A percentile compares a stretch with the other conserved stretches of the same genome.
phyloP scores from a whole-genome alignment of 2,329 filamentous ascomycete species.

The Boeremia lycopersici region DNA sequence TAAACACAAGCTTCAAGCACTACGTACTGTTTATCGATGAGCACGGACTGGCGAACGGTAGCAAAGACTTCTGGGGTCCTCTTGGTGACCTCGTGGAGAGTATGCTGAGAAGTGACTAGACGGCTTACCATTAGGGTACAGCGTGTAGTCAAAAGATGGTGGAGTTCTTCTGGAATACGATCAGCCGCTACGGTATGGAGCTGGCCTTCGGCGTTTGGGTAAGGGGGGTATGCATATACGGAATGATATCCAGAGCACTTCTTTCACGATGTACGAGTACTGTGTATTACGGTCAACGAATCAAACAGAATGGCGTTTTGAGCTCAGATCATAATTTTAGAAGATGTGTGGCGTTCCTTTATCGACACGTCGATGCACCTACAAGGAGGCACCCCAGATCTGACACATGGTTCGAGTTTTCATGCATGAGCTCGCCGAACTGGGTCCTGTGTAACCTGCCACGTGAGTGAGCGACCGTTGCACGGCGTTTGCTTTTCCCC shows the following conservation, averaged over 20 bases:
- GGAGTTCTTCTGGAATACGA: neutral
- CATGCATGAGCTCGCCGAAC: conserved; percentile 12
- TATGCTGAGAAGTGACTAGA: conserved; percentile 89
- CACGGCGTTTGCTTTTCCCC: conserved; percentile 7
- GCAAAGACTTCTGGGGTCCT: conserved; percentile 95
- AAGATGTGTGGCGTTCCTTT: neutral
- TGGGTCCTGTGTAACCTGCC: conserved; percentile 10
- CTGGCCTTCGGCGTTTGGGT: conserved; percentile 11
- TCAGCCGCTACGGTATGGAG: conserved; percentile 1
- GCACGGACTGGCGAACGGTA: conserved; percentile 84
- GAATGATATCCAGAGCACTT: conserved; percentile 10
- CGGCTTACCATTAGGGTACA: neutral
- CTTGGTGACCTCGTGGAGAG: conserved; percentile 95
- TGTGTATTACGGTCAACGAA: conserved; percentile 4
- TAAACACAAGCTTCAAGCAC: conserved; percentile 99
- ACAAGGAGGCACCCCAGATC: neutral
- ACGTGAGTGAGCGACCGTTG: conserved; percentile 10
- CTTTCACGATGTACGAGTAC: conserved; percentile 16
- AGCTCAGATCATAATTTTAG: neutral
- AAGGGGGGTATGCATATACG: conserved; percentile 7
- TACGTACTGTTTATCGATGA: conserved; percentile 99
- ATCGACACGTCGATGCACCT: neutral
- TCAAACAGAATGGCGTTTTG: neutral
- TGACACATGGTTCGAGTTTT: neutral
- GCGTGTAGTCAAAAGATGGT: no score